Base-by-base conservation (phyloP, 2,329 filamentous ascomycete genomes). In the Trichophyton mentagrophytes region DNA sequence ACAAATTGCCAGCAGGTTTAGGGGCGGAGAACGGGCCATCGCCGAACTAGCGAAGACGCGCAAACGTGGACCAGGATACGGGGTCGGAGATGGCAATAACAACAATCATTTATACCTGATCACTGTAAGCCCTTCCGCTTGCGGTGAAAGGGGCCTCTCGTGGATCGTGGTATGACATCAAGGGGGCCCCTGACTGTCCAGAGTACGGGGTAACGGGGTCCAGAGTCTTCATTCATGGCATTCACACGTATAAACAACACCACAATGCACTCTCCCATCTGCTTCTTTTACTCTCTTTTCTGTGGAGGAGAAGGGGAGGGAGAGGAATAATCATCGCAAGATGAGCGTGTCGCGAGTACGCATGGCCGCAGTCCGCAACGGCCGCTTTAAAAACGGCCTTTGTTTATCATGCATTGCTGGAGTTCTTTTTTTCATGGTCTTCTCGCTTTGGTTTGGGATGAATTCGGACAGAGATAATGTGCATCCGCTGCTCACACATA, bases 391-490 rank as follows among this genome's bases (percentile, higher is more conserved):
- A 51, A 51, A 30, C 25, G 9, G n/a, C 17, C 17, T 51, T 13
- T 51, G 3, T 51, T 27, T 51, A 27, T 47, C 17, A 51, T 51
- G 46, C 46, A 15, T 15, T 13, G 46, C 20, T 3, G 46, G 22
- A 9, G 30, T 62, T 33, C 11, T 62, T 22, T 53, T 53, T 15
- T 38, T 49, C 15, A 9, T 49, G 33, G 57, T 65, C n/a, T 63
- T 61, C 30, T 33, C 46, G 4, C 56, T 66, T 17, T 67, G 65
- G 65, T 66, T 60, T 62, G 65, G 69, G 64, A 68, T 74, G 65
- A 73, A 73, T 65, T 70, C 72, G 2, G 72, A 74, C 57, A 62
- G 67, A 55, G 67, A 72, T 36, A 71, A 72, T 25, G 67, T 73
- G 20, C 70, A 71, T 44, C 72, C 72, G 1, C 53, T 73, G 30